Conservation (phyloP, 257 asterid species). For the Ilex aquifolium region DNA sequence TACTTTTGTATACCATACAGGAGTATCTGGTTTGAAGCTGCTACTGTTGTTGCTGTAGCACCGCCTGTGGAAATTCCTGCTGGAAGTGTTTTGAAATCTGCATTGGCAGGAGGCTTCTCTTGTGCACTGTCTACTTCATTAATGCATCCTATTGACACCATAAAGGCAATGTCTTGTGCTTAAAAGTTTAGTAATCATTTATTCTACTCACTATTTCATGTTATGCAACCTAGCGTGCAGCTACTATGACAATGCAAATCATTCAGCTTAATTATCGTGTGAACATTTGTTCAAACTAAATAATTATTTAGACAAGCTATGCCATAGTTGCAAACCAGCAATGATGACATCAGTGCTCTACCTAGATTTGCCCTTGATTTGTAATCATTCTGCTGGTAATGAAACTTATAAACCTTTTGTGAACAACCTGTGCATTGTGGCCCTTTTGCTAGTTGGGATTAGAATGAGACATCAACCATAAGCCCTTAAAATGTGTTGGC, state of each 20-base stretch:
- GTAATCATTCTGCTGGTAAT: no score
- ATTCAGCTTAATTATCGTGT: no score
- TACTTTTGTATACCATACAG: conserved; percentile 27
- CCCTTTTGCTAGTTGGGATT: no score
- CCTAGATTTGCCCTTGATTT: no score
- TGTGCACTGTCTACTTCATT: conserved; percentile 92
- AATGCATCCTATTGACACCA: conserved; percentile 87
- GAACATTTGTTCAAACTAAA: no score
- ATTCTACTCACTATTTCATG: background rate
- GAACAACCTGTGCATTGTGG: no score
- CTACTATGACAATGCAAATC: background rate
- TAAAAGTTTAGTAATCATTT: background rate
- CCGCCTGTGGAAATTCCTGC: conserved; percentile 87
- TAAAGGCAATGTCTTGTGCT: conserved; percentile 48
- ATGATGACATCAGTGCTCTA: background rate
- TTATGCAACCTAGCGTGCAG: background rate
- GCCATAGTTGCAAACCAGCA: background rate
- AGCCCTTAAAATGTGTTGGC: no score
- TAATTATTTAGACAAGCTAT: background rate
- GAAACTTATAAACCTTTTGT: no score
- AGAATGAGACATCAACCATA: no score
- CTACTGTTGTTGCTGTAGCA: conserved; percentile 98
- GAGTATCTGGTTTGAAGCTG: conserved; percentile 99
- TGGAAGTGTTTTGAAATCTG: conserved; percentile 93
- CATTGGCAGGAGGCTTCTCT: conserved; percentile 95